Percentiles rank a stretch among this genome's conserved stretches.
phyloP scores from a whole-genome alignment of 2,329 filamentous ascomycete genomes.

The Phaeosphaeriaceae sp. region DNA sequence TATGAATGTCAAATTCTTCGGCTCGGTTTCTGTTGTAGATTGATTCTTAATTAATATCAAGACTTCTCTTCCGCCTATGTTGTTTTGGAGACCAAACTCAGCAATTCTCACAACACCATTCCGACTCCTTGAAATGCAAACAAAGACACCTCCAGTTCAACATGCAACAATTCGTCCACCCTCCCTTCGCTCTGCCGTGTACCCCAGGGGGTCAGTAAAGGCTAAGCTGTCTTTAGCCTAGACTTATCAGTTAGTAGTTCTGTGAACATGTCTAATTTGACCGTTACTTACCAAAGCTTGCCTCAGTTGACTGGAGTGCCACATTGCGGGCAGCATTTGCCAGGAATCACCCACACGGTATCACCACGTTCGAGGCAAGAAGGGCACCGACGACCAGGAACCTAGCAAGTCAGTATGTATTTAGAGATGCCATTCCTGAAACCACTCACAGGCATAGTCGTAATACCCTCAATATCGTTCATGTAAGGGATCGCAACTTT shows the following conservation, averaged over 20 bases:
- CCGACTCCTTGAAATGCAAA: constrained; percentile 28
- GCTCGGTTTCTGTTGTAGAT: too few species aligned
- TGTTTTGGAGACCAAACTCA: too few species aligned
- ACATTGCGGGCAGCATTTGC: constrained; percentile 48
- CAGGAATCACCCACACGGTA: constrained; percentile 50
- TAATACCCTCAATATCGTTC: constrained; percentile 38
- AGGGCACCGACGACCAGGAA: constrained; percentile 49
- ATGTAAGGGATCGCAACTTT: constrained; percentile 35
- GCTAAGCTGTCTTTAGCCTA: constrained; percentile 1
- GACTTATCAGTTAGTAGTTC: constrained; percentile 5
- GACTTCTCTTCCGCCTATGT: too few species aligned
- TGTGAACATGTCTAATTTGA: not conserved
- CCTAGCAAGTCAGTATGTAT: constrained; percentile 26
- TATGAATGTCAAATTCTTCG: too few species aligned
- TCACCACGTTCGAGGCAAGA: constrained; percentile 49
- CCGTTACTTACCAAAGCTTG: constrained; percentile 3
- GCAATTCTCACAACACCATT: not conserved
- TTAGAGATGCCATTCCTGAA: not conserved
- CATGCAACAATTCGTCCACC: constrained; percentile 8
- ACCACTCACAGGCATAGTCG: constrained; percentile 44
- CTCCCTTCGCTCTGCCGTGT: constrained; percentile 11
- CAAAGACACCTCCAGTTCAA: constrained; percentile 21
- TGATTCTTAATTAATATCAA: too few species aligned
- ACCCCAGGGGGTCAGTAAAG: constrained; percentile 10
- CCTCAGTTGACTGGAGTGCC: constrained; percentile 48